These are phyloP conservation scores for Candida incommunis DNA, from an alignment of 805 yeast genomes.

Conservation along the genomic window DNA sequence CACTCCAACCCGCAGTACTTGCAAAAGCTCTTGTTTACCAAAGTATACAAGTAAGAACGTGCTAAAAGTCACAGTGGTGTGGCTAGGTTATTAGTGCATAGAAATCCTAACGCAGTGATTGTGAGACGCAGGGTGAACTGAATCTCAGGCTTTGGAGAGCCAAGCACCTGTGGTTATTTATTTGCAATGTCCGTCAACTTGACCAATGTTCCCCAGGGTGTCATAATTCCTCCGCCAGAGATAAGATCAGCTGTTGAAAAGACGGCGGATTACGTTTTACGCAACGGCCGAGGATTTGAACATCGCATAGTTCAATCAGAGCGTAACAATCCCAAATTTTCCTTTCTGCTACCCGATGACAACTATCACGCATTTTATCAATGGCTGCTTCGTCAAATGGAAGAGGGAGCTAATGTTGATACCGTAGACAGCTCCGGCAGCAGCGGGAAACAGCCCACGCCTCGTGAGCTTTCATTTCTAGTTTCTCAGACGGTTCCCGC, in stretches of 20 bases:
- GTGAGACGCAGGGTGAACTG: too few species aligned
- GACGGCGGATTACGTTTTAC: conserved; percentile 53
- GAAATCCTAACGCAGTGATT: too few species aligned
- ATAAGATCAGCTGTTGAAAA: conserved; percentile 42
- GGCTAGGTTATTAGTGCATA: too few species aligned
- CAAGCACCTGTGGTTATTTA: too few species aligned
- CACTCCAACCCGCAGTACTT: too few species aligned
- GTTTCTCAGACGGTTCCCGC: conserved; percentile 32
- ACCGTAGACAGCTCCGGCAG: conserved; percentile 6
- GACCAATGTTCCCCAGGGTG: conserved; percentile 24
- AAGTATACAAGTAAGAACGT: too few species aligned
- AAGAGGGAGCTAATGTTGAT: not conserved
- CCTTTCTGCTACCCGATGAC: conserved; percentile 44
- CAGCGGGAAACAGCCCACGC: conserved; percentile 7
- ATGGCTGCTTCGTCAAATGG: conserved; percentile 24
- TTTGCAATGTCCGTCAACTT: conserved; percentile 4
- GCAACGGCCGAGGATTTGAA: conserved; percentile 60
- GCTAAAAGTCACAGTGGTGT: too few species aligned
- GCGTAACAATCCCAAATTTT: conserved; percentile 37
- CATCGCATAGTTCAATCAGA: conserved; percentile 35
- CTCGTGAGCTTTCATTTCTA: conserved; percentile 20
- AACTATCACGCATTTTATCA: conserved; percentile 45
- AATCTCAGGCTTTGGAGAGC: too few species aligned
- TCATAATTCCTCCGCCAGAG: conserved; percentile 40
- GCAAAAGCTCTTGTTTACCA: too few species aligned